These are phyloP conservation scores for Dioscorea dumetorum DNA, from an alignment of 106 monocot species.

Conservation along the genomic window DNA sequence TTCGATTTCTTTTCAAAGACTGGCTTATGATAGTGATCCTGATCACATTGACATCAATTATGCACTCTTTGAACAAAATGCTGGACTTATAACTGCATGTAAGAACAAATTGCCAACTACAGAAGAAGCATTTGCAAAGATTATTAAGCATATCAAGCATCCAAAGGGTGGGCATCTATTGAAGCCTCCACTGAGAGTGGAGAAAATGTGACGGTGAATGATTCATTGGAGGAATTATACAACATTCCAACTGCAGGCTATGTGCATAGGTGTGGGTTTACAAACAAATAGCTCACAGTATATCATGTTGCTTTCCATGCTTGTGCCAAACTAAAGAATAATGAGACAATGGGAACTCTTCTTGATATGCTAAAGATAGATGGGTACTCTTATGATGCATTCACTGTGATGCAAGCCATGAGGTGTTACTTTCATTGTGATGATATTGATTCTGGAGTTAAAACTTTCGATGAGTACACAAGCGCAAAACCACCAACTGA, in stretches of 20 bases:
- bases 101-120: constrained; percentile 72
- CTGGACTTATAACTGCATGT: constrained; percentile 84
- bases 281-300: constrained; percentile 53
- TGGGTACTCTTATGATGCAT: constrained; percentile 48
- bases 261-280: constrained; percentile 65
- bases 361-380: constrained; percentile 68
- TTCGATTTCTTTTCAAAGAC: constrained; percentile 53
- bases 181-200: constrained; percentile 72
- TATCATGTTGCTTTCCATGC: constrained; percentile 92
- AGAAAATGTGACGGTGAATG: constrained; percentile 94
- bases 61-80: constrained; percentile 73
- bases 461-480: constrained; percentile 52
- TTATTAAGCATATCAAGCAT: constrained; percentile 89
- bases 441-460: constrained; percentile 62
- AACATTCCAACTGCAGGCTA: constrained; percentile 86
- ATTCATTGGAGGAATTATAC: constrained; percentile 89
- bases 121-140: constrained; percentile 70
- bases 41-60: constrained; percentile 66
- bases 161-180: constrained; percentile 88
- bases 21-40: constrained; percentile 60
- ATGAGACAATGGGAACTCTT: constrained; percentile 72
- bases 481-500: constrained; percentile 42
- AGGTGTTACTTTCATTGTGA: constrained; percentile 65
- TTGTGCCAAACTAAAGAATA: constrained; percentile 75
- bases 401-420: constrained; percentile 68